Evolutionary conservation across 495 filamentous ascomycete genomes (phyloP).

Genomic region (Aspergillus ellipticus): DNA sequence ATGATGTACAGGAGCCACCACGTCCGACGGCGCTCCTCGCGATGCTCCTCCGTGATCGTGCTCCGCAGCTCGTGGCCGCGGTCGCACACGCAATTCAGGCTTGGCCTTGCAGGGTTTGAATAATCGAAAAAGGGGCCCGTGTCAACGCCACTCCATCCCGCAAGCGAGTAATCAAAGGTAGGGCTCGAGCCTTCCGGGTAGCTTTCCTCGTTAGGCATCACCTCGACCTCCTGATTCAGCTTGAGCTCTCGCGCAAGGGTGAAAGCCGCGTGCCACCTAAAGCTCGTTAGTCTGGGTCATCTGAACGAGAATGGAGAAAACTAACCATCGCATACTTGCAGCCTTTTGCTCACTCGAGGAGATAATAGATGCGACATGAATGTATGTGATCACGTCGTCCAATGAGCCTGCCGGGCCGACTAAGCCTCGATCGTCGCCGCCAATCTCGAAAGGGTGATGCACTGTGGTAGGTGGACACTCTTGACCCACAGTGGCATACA

Average conservation of each 20-base stretch:
- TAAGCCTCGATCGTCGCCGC: constrained; percentile 72
- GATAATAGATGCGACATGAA: constrained; percentile 86
- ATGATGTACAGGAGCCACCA: constrained; percentile 89
- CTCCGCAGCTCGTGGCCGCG: constrained; percentile 26
- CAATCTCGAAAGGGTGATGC: constrained; percentile 54
- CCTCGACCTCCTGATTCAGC: constrained; percentile 81
- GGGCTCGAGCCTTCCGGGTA: constrained; percentile 38
- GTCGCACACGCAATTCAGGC: constrained; percentile 40
- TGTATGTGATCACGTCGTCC: constrained; percentile 83
- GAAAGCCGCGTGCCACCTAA: constrained; percentile 91
- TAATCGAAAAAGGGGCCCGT: constrained; percentile 36
- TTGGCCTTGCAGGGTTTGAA: constrained; percentile 37
- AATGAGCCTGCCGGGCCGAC: constrained; percentile 73
- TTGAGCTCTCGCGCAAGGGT: constrained; percentile 88
- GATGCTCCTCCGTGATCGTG: constrained; percentile 69
- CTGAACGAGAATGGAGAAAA: background rate
- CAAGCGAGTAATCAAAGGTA: constrained; percentile 35
- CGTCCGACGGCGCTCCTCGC: constrained; percentile 81
- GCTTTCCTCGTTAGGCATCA: constrained; percentile 44
- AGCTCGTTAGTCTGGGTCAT: constrained; percentile 4
- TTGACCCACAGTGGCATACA: constrained; percentile 20
- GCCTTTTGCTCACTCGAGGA: constrained; percentile 94
- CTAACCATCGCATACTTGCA: constrained; percentile 79
- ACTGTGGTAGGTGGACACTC: constrained; percentile 29
- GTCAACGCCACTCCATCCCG: constrained; percentile 52